Evolutionary conservation across 2,329 filamentous ascomycete species (phyloP).

Genomic region (Chaetomium strumarium): DNA sequence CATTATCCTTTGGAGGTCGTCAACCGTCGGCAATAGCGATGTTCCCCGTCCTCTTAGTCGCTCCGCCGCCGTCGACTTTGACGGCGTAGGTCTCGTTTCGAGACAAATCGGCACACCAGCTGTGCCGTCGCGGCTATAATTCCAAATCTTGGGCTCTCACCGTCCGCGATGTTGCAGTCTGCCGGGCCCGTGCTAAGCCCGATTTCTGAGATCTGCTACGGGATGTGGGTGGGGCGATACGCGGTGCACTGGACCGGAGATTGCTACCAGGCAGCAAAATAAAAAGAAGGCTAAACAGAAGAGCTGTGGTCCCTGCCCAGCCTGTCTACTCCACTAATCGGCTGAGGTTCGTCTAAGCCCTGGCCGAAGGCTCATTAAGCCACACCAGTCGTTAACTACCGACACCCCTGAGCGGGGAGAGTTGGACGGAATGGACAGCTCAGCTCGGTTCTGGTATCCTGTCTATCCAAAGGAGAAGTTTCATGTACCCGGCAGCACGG

Average conservation of each 20-base stretch:
- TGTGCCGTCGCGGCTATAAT: slow-evolving; percentile 11
- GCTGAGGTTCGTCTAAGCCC: slow-evolving; percentile 2
- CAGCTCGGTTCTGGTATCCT: no score
- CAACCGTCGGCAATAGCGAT: not conserved
- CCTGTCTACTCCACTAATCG: not conserved
- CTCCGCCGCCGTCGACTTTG: slow-evolving; percentile 7
- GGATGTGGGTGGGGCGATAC: slow-evolving; percentile 8
- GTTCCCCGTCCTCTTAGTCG: not conserved
- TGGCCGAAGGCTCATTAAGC: no score
- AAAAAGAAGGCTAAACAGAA: slow-evolving; percentile 11
- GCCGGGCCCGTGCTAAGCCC: slow-evolving; percentile 8
- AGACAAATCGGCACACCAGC: not conserved
- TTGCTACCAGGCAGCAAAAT: slow-evolving; percentile 22
- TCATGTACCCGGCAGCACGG: slow-evolving; percentile 3
- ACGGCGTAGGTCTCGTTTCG: slow-evolving; percentile 5
- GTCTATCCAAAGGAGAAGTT: not conserved
- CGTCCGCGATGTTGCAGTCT: not conserved
- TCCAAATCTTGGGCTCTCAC: slow-evolving; percentile 19
- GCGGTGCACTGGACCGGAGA: not conserved
- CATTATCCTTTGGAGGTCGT: not conserved
- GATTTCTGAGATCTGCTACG: slow-evolving; percentile 18
- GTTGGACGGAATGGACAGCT: no score
- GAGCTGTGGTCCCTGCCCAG: not conserved
- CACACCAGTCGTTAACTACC: not conserved
- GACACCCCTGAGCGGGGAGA: not conserved